Evolutionary conservation across 768 basidiomycete genomes (phyloP).

Genomic region (Russula virescens): DNA sequence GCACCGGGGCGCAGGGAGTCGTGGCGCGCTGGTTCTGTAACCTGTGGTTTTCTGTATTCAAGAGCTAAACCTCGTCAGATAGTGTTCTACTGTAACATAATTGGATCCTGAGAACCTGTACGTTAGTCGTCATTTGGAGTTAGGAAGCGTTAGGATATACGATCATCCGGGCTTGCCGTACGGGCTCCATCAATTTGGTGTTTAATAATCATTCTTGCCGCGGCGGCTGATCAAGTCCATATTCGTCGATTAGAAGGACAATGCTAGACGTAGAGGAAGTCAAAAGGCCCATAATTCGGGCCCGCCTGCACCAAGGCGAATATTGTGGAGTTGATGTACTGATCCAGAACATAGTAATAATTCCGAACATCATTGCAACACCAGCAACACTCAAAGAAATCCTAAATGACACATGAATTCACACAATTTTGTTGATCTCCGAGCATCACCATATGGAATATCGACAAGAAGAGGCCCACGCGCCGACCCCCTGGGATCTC

Average conservation of each 20-base stretch:
- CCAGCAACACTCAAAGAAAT: no score
- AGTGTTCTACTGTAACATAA: background rate
- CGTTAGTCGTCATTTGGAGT: background rate
- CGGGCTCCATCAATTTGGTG: background rate
- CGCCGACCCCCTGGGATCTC: background rate
- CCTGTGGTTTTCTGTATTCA: background rate
- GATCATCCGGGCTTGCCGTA: background rate
- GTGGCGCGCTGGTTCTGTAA: background rate
- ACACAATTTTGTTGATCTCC: background rate
- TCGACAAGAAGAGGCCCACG: background rate
- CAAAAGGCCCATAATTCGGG: background rate
- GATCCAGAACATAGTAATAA: background rate
- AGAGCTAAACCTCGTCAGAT: background rate
- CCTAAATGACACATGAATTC: no score
- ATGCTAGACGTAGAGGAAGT: background rate
- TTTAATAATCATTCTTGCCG: no score
- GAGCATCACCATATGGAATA: background rate
- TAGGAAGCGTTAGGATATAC: background rate
- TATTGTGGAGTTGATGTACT: background rate
- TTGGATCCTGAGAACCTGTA: background rate
- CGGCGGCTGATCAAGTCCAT: no score
- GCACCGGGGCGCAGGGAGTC: background rate
- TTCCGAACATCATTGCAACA: background rate
- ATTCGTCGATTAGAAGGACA: background rate
- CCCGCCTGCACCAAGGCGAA: background rate